phyloP scores from a whole-genome alignment of 192 early-diverging fungal genomes.

The Mortierella hygrophila region DNA sequence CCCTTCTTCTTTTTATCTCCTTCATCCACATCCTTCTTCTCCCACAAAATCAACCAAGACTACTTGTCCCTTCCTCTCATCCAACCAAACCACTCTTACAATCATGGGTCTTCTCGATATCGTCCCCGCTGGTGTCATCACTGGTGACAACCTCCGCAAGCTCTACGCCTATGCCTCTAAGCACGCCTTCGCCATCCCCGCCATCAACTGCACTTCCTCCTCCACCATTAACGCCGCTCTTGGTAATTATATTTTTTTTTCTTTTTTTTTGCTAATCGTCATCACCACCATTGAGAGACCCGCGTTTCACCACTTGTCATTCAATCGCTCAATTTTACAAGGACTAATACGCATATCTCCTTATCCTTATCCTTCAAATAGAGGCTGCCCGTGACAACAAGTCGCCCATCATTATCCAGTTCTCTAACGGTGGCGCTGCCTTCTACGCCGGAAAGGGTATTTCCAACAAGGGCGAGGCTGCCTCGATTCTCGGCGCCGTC shows the following conservation, averaged over 20 bases:
- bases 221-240: constrained; percentile 92
- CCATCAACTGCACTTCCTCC: constrained; percentile 94
- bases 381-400: constrained; percentile 94
- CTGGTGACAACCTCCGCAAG: constrained; percentile 91
- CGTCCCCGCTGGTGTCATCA: constrained; percentile 90
- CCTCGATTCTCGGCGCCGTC: constrained; percentile 89
- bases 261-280: background rate
- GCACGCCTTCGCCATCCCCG: constrained; percentile 92
- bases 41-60: background rate
- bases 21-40: constrained; percentile 15
- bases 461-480: constrained; percentile 86
- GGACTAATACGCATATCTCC: background rate
- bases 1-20: background rate
- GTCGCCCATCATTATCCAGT: constrained; percentile 93
- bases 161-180: constrained; percentile 77
- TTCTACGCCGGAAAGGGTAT: constrained; percentile 95
- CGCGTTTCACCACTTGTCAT: background rate
- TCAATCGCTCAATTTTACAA: too few species aligned
- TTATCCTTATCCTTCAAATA: background rate
- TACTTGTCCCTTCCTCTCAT: background rate
- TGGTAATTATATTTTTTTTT: background rate
- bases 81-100: constrained; percentile 6
- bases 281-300: background rate
- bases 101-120: constrained; percentile 81
- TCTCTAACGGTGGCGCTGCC: constrained; percentile 91